A percentile compares a stretch with the other conserved stretches of the same genome.
Conservation (phyloP, 1,284 basidiomycete genomes). For the Schizophyllum amplum region DNA sequence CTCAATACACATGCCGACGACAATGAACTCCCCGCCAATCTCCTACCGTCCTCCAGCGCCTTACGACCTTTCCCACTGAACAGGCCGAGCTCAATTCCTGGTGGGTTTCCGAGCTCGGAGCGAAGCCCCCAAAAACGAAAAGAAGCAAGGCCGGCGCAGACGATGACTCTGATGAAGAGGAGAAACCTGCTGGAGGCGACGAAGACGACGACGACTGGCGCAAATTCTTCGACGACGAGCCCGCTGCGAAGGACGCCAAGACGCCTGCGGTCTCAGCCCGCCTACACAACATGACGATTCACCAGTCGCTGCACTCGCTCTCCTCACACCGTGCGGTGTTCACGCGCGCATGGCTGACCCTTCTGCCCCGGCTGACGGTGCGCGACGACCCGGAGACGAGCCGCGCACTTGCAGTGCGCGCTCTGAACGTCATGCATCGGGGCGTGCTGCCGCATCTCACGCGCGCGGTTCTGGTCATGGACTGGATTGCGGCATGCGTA, state of each 20-base stretch:
- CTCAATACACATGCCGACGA: conserved; percentile 23
- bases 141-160: conserved; percentile 23
- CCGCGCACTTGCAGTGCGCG: conserved; percentile 46
- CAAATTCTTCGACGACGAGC: conserved; percentile 69
- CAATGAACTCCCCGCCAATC: conserved; percentile 47
- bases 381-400: conserved; percentile 27
- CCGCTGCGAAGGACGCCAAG: conserved; percentile 27
- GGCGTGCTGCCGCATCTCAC: conserved; percentile 83
- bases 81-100: conserved; percentile 75
- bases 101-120: conserved; percentile 72
- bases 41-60: conserved; percentile 72
- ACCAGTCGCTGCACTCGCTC: conserved; percentile 69
- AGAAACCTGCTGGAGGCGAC: conserved; percentile 32
- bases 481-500: conserved; percentile 88
- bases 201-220: conserved; percentile 69
- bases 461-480: conserved; percentile 79
- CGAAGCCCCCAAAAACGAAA: conserved; percentile 47
- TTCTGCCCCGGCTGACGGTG: conserved; percentile 53
- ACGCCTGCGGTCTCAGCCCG: conserved; percentile 32
- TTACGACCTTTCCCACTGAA: conserved; percentile 79
- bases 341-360: conserved; percentile 67
- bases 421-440: conserved; percentile 75
- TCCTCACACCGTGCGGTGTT: conserved; percentile 73
- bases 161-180: conserved; percentile 31
- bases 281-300: conserved; percentile 56